Percentiles rank a stretch among this genome's conserved stretches.
Conservation (phyloP, 192 early-diverging fungal genomes). For the Anaeromyces robustus region DNA sequence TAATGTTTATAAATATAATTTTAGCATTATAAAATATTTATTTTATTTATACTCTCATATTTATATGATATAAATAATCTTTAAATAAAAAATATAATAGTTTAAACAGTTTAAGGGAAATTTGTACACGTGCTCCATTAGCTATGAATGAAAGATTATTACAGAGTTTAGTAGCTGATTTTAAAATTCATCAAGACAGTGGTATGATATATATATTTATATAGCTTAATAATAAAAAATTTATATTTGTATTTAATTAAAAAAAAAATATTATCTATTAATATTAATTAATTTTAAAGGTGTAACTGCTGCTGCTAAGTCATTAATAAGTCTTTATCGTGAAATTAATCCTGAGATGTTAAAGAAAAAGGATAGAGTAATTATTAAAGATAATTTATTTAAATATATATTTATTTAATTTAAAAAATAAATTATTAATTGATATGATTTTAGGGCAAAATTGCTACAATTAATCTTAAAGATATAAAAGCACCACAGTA, state of each 20-base stretch:
- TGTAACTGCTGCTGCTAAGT: constrained; percentile 78
- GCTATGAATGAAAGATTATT: constrained; percentile 71
- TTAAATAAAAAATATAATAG: no score
- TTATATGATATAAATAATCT: no score
- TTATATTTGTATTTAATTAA: no score
- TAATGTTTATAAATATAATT: no score
- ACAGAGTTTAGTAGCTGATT: constrained; percentile 72
- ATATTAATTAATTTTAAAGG: not conserved
- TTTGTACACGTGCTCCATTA: constrained; percentile 74
- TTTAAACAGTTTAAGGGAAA: constrained; percentile 55
- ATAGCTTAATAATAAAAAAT: no score
- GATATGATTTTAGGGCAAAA: constrained; percentile 67
- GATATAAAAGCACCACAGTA: constrained; percentile 43
- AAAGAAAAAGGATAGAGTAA: constrained; percentile 67
- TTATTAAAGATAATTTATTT: not conserved
- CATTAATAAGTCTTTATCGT: constrained; percentile 80
- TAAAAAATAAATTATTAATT: not conserved
- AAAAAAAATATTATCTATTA: no score
- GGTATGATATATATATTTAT: constrained; percentile 20
- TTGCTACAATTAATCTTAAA: constrained; percentile 56
- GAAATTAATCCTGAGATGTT: constrained; percentile 93
- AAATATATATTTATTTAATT: not conserved
- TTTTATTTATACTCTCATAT: no score
- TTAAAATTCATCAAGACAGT: constrained; percentile 87
- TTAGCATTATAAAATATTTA: no score